These are phyloP conservation scores for Phytophthora capsici DNA, from an alignment of 352 stramenopile genomes.

Conservation along the genomic window DNA sequence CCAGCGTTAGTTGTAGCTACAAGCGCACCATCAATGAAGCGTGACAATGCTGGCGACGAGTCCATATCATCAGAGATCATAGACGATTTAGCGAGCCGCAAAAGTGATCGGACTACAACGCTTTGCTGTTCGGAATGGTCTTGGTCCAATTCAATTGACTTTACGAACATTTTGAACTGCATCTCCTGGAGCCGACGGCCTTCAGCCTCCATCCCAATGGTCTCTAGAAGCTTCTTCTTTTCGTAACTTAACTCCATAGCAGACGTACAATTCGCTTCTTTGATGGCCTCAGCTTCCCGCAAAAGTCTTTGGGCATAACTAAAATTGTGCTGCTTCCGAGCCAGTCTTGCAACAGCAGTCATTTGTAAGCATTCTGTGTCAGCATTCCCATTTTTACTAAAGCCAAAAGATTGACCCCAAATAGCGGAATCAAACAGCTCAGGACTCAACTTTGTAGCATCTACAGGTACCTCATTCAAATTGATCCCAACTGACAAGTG, in stretches of 20 bases:
- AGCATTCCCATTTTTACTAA: neutral
- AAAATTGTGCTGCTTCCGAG: conserved; percentile 66
- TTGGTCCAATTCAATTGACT: conserved; percentile 8
- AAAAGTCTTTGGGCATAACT: conserved; percentile 43
- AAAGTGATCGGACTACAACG: conserved; percentile 25
- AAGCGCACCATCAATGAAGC: conserved; percentile 14
- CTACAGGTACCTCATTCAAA: neutral
- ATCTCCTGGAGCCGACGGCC: conserved; percentile 32
- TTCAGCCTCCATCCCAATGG: conserved; percentile 40
- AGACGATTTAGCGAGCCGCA: conserved; percentile 36
- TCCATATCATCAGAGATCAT: conserved; percentile 27
- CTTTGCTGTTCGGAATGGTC: conserved; percentile 3
- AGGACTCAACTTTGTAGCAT: conserved; percentile 31
- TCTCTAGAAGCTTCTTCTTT: conserved; percentile 45
- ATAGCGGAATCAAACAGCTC: conserved; percentile 40
- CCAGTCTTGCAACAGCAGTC: conserved; percentile 46
- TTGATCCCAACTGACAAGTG: neutral
- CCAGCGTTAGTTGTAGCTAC: neutral
- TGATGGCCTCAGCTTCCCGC: conserved; percentile 25
- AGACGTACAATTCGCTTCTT: neutral
- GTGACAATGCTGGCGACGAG: conserved; percentile 7
- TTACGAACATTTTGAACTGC: conserved; percentile 34
- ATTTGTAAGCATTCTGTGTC: conserved; percentile 34
- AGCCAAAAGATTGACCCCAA: conserved; percentile 41
- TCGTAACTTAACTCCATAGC: conserved; percentile 42